These are phyloP conservation scores for Hapsidospora chrysogenum DNA, from an alignment of 495 filamentous ascomycete species.

Conservation along the genomic window DNA sequence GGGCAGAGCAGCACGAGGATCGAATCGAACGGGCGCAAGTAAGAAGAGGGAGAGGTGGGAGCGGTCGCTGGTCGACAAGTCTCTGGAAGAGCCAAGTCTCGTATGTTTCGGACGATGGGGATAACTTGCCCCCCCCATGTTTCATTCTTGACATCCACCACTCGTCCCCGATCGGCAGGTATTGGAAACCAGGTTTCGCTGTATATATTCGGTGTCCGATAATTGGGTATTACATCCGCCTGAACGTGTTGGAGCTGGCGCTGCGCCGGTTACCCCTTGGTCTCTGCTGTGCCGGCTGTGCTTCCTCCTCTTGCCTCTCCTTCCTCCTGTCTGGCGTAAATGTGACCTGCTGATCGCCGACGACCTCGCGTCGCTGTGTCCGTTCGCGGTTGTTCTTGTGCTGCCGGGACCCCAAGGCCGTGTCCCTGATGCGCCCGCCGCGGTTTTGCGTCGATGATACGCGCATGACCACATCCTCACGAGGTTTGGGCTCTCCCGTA, in stretches of 20 bases:
- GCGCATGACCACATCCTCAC: constrained; percentile 38
- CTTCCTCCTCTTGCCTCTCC: constrained; percentile 24
- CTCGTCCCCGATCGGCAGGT: too few species aligned
- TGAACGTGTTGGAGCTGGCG: constrained; percentile 58
- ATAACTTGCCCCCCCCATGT: too few species aligned
- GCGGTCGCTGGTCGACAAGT: too few species aligned
- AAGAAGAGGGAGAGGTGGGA: background rate
- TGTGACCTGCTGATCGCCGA: constrained; percentile 74
- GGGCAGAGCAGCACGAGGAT: constrained; percentile 20
- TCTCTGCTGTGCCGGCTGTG: constrained; percentile 15
- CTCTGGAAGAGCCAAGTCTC: too few species aligned
- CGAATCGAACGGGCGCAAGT: background rate
- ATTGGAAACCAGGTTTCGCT: too few species aligned
- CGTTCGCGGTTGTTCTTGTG: constrained; percentile 28
- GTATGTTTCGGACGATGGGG: too few species aligned
- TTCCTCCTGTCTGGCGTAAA: constrained; percentile 55
- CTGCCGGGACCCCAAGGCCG: constrained; percentile 55
- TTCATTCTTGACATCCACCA: too few species aligned
- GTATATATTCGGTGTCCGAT: too few species aligned
- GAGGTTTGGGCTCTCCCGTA: constrained; percentile 13
- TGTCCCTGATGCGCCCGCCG: constrained; percentile 36
- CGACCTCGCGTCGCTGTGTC: constrained; percentile 33
- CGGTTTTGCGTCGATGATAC: constrained; percentile 51
- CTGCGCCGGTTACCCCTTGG: constrained; percentile 39
- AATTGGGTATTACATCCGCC: constrained; percentile 43